Evolutionary conservation across 1,139 yeast genomes (phyloP).

Genomic region (Pneumocystis jirovecii): DNA sequence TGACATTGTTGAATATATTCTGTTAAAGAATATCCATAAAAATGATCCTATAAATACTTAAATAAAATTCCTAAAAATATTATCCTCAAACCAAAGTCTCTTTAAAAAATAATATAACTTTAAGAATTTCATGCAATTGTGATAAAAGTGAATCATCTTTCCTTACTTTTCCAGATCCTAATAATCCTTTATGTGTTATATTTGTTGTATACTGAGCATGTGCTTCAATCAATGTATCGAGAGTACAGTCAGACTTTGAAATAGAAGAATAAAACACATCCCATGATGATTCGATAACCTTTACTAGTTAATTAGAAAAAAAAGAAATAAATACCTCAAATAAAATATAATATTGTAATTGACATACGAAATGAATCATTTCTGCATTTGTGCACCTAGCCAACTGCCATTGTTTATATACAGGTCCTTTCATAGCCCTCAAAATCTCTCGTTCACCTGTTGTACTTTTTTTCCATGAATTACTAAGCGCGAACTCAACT

Average conservation of each 20-base stretch:
- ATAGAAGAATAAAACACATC: conserved; percentile 21
- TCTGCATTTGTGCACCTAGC: conserved; percentile 22
- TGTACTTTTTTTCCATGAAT: conserved; percentile 32
- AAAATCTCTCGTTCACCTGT: conserved; percentile 19
- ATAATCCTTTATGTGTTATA: conserved; percentile 26
- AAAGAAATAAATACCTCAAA: conserved; percentile 21
- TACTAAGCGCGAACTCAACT: conserved; percentile 37
- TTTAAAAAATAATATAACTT: conserved; percentile 19
- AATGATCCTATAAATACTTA: background rate
- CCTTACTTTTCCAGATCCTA: conserved; percentile 21
- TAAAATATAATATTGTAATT: conserved; percentile 27
- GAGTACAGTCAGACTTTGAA: conserved; percentile 19
- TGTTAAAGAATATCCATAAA: background rate
- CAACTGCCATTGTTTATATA: conserved; percentile 19
- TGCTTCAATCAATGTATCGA: conserved; percentile 26
- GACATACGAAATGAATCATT: conserved; percentile 27
- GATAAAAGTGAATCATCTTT: conserved; percentile 19
- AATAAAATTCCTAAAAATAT: background rate
- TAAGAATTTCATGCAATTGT: conserved; percentile 25
- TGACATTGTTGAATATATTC: background rate
- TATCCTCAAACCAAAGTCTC: conserved; percentile 13
- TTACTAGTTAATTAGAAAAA: background rate
- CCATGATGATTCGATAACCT: conserved; percentile 28
- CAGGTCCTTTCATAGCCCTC: conserved; percentile 7
- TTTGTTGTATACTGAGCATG: conserved; percentile 24